These are phyloP conservation scores for Lentinus tigrinus DNA, from an alignment of 768 basidiomycete genomes.

Conservation along the genomic window DNA sequence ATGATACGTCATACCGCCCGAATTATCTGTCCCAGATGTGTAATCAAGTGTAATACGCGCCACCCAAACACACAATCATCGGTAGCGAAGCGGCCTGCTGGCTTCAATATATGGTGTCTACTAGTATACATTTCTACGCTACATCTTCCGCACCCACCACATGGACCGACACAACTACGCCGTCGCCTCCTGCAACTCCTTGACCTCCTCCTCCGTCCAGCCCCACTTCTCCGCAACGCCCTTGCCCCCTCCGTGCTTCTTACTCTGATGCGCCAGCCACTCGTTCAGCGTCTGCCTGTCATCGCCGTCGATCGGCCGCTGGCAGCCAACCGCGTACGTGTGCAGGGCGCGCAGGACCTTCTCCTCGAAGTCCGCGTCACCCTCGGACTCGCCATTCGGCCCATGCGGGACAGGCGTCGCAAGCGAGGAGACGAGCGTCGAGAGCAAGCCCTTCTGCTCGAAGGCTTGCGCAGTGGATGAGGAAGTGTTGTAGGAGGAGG, in stretches of 20 bases:
- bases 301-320: conserved; percentile 23
- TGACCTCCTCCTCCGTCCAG: conserved; percentile 24
- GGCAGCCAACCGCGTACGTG: conserved; percentile 48
- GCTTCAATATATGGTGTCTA: no score
- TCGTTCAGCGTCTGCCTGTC: conserved; percentile 31
- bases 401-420: conserved; percentile 61
- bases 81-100: no score
- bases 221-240: conserved; percentile 30
- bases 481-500: conserved; percentile 53
- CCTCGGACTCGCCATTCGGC: conserved; percentile 61
- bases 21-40: no score
- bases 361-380: conserved; percentile 66
- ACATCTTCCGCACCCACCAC: no score
- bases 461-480: conserved; percentile 49
- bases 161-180: background rate
- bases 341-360: conserved; percentile 59
- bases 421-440: conserved; percentile 51
- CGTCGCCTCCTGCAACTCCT: conserved; percentile 14
- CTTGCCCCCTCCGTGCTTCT: conserved; percentile 16
- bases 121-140: no score
- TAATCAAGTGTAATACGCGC: no score
- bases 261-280: conserved; percentile 26
- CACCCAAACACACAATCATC: no score
- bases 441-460: conserved; percentile 42
- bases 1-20: no score